phyloP scores from a whole-genome alignment of 208 protist genomes.

The Vickermania spadyakhi region DNA sequence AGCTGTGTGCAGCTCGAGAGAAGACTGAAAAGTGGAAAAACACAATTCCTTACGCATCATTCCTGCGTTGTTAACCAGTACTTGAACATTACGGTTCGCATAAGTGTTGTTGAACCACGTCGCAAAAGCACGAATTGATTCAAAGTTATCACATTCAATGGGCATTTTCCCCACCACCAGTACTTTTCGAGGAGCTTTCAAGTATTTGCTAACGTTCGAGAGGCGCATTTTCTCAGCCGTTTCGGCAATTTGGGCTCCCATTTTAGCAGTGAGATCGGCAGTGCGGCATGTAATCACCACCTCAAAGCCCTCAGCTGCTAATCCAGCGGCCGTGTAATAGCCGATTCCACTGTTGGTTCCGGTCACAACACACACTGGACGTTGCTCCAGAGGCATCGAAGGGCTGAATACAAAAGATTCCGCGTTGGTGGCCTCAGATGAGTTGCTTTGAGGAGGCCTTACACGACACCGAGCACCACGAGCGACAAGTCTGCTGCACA shows the following conservation, averaged over 20 bases:
- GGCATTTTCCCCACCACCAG: constrained; percentile 41
- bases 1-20: constrained; percentile 71
- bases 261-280: constrained; percentile 30
- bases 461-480: constrained; percentile 33
- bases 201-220: constrained; percentile 19
- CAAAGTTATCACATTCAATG: constrained; percentile 78
- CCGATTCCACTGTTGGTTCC: constrained; percentile 89
- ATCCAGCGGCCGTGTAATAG: constrained; percentile 63
- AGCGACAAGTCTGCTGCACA: constrained; percentile 34
- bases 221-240: constrained; percentile 25
- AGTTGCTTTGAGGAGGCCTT: constrained; percentile 19
- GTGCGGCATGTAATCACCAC: constrained; percentile 77
- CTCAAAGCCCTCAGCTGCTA: constrained; percentile 68
- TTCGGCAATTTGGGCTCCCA: constrained; percentile 27
- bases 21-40: constrained; percentile 35
- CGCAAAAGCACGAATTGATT: constrained; percentile 47
- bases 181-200: constrained; percentile 24
- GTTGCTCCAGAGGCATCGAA: constrained; percentile 34
- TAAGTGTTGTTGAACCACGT: constrained; percentile 33
- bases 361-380: constrained; percentile 81
- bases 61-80: constrained; percentile 87
- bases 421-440: constrained; percentile 7
- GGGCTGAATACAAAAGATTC: constrained; percentile 28
- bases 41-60: constrained; percentile 43
- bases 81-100: constrained; percentile 44